These are phyloP conservation scores for Alternaria gansuensis DNA, from an alignment of 2,329 filamentous ascomycete genomes.

Conservation along the genomic window DNA sequence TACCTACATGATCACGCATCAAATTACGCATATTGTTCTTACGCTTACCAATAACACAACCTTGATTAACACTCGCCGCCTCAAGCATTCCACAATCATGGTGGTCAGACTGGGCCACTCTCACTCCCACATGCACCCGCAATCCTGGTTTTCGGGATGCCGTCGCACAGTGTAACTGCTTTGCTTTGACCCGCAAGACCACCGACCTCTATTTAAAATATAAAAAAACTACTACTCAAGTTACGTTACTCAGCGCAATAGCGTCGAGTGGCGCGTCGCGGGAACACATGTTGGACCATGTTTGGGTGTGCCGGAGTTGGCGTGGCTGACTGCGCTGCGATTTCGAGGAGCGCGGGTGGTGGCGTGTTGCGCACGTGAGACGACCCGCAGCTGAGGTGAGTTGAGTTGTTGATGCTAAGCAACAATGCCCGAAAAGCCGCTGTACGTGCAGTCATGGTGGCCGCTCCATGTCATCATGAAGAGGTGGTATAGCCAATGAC, in stretches of 20 bases:
- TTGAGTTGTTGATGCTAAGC: constrained; percentile 9
- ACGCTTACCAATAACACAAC: background rate
- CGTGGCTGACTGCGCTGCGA: constrained; percentile 12
- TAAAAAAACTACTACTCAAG: background rate
- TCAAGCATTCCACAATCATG: background rate
- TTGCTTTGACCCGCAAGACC: constrained; percentile 1
- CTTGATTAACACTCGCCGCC: background rate
- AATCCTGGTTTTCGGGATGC: constrained; percentile 9
- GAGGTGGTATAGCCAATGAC: background rate
- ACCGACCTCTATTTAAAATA: background rate
- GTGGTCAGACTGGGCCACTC: background rate
- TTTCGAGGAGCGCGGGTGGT: background rate
- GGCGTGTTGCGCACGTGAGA: constrained; percentile 1
- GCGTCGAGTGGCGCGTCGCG: constrained; percentile 1
- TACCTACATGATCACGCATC: background rate
- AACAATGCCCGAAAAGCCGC: background rate
- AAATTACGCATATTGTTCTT: background rate
- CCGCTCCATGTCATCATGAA: constrained; percentile 9
- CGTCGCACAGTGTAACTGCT: background rate
- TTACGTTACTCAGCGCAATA: background rate
- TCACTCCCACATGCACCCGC: background rate
- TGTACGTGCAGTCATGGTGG: background rate
- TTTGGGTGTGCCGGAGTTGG: constrained; percentile 1
- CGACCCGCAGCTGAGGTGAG: constrained; percentile 9
- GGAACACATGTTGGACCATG: constrained; percentile 16